These are phyloP conservation scores for Akanthomyces muscarius DNA, from an alignment of 2,329 filamentous ascomycete genomes.

Conservation along the genomic window DNA sequence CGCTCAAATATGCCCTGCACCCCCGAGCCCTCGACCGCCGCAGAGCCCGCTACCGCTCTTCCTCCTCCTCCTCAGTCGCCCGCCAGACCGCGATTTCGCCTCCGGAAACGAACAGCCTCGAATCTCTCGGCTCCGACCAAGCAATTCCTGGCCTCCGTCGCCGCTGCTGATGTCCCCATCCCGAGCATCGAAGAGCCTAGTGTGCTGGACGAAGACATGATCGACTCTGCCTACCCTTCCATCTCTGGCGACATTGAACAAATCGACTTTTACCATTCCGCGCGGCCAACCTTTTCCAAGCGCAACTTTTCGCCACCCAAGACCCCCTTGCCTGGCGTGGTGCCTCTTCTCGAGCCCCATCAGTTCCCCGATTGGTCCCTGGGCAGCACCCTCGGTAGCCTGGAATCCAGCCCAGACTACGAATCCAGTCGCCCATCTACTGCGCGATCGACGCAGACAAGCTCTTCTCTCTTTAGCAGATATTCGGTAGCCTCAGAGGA, in stretches of 20 bases:
- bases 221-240: slow-evolving; percentile 29
- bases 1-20: slow-evolving; percentile 38
- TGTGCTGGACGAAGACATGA: slow-evolving; percentile 42
- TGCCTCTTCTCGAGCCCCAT: slow-evolving; percentile 40
- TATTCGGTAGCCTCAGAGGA: slow-evolving; percentile 56
- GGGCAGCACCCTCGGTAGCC: slow-evolving; percentile 52
- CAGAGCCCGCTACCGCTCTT: slow-evolving; percentile 32
- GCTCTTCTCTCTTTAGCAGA: slow-evolving; percentile 53
- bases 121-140: slow-evolving; percentile 56
- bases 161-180: slow-evolving; percentile 60
- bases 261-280: slow-evolving; percentile 25
- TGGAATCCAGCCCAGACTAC: slow-evolving; percentile 56
- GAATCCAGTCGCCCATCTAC: slow-evolving; percentile 59
- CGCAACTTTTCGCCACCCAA: slow-evolving; percentile 53
- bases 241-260: slow-evolving; percentile 27
- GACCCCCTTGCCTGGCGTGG: slow-evolving; percentile 50
- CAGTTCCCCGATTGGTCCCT: slow-evolving; percentile 58
- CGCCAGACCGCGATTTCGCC: slow-evolving; percentile 49
- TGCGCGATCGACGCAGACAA: slow-evolving; percentile 56
- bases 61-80: slow-evolving; percentile 31
- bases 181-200: slow-evolving; percentile 60
- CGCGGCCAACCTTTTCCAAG: slow-evolving; percentile 33
- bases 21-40: slow-evolving; percentile 44
- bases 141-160: slow-evolving; percentile 64
- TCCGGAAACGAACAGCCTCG: slow-evolving; percentile 53